These are phyloP conservation scores for Priceomyces carsonii DNA, from an alignment of 805 yeast genomes.

Conservation along the genomic window DNA sequence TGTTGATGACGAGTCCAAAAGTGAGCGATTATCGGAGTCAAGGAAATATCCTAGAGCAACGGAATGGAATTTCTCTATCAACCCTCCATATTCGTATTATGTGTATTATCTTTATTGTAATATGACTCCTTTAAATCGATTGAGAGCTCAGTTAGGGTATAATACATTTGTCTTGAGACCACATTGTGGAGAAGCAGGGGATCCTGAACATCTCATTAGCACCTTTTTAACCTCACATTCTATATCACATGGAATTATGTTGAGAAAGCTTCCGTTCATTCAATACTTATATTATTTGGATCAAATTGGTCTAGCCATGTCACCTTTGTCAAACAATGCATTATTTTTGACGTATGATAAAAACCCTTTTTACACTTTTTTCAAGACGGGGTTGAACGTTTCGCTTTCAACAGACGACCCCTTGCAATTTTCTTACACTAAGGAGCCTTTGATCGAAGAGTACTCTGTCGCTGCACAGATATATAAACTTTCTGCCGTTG, in stretches of 20 bases:
- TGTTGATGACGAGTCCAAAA: conserved; percentile 96
- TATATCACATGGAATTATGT: conserved; percentile 90
- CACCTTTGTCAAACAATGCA: conserved; percentile 96
- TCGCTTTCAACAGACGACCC: conserved; percentile 98
- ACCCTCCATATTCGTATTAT: conserved; percentile 98
- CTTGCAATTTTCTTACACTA: conserved; percentile 91
- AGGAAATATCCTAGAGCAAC: conserved; percentile 84
- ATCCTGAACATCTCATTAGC: conserved; percentile 92
- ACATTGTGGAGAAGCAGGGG: conserved; percentile 99
- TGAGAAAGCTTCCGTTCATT: conserved; percentile 91
- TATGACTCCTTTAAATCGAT: conserved; percentile 79
- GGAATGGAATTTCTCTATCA: conserved; percentile 72
- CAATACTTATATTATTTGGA: conserved; percentile 92
- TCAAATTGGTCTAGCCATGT: conserved; percentile 97
- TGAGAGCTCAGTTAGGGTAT: conserved; percentile 73
- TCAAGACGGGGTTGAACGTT: conserved; percentile 91
- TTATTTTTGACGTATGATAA: conserved; percentile 93
- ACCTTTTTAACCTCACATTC: conserved; percentile 90
- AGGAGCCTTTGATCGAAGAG: conserved; percentile 96
- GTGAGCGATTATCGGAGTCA: conserved; percentile 72
- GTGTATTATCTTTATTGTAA: conserved; percentile 87
- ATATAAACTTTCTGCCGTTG: conserved; percentile 89
- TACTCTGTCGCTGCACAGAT: conserved; percentile 98
- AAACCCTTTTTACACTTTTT: conserved; percentile 90
- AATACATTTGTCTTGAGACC: conserved; percentile 95